phyloP scores from a whole-genome alignment of 192 early-diverging fungal species.

The Globomyces pollinis-pini region DNA sequence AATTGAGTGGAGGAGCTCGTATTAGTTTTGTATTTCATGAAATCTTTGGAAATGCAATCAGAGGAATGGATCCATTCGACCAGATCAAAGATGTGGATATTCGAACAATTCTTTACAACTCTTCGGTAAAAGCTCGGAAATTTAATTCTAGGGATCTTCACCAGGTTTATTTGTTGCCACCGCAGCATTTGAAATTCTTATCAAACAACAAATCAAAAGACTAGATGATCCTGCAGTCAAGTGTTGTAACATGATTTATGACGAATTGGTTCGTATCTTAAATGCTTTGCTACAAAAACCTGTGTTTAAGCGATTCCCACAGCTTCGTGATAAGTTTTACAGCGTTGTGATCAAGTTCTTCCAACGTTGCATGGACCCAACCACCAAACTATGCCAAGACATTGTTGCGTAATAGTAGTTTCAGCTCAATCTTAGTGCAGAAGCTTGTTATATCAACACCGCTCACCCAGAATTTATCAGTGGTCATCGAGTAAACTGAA shows the following conservation, averaged over 20 bases:
- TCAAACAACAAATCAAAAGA: constrained; percentile 98
- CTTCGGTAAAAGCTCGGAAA: constrained; percentile 43
- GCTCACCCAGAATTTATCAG: constrained; percentile 97
- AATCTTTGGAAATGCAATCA: constrained; percentile 84
- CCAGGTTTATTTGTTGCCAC: constrained; percentile 98
- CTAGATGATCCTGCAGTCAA: constrained; percentile 96
- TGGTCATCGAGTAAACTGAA: constrained; percentile 79
- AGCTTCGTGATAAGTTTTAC: constrained; percentile 86
- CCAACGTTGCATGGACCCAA: constrained; percentile 82
- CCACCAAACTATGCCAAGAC: constrained; percentile 90
- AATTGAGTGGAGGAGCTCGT: constrained; percentile 96
- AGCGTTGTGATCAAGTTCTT: constrained; percentile 89
- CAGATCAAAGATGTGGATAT: constrained; percentile 99
- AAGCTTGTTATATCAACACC: constrained; percentile 97
- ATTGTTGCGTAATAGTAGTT: constrained; percentile 64
- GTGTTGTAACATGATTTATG: constrained; percentile 93
- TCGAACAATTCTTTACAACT: constrained; percentile 97
- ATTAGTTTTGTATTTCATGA: constrained; percentile 99
- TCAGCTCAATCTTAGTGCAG: constrained; percentile 45
- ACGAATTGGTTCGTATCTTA: constrained; percentile 94
- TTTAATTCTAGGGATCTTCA: constrained; percentile 61
- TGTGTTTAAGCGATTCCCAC: constrained; percentile 97
- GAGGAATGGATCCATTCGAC: constrained; percentile 96
- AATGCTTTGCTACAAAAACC: constrained; percentile 86
- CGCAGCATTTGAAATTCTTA: constrained; percentile 92